Evolutionary conservation across 495 filamentous ascomycete species (phyloP), one percentile per base, ranked within the genome.

Genomic region (Aspergillus bertholletiae): DNA sequence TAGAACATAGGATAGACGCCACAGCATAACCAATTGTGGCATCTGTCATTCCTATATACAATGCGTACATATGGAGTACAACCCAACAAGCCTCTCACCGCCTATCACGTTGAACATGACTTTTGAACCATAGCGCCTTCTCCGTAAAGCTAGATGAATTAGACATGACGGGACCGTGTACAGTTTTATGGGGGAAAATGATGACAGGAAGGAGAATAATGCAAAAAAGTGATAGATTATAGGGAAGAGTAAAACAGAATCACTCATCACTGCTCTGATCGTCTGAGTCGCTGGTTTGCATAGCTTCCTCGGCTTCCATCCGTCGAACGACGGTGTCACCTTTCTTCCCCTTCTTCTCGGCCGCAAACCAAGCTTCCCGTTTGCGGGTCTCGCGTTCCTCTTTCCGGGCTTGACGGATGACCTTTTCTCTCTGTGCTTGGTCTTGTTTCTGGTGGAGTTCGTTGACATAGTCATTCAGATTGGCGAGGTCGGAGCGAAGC

Each of bases 361-460:
- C 74, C 15, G 73, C 71, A 49, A 78, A 71, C 74, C 74, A 78
- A 17, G 71, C 74, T 59, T 76, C 66, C 35, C 75, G 67, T 32
- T 62, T 64, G 32, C 67, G 67, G 5, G 60, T 58, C 44, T 72
- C 73, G 20, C 65, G 73, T 27, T 69, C 71, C 49, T 76, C 73
- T 49, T 74, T 76, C 55, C 67, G 71, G 49, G 72, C 74, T 57
- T 69, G 69, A 3, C 69, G 68, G 40, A 61, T 55, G 35, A 71
- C 55, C 53, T 69, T 74, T 34, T 73, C 66, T 32, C 53, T 61
- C 39, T 72, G 69, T 21, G 67, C 59, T 17, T 62, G 61, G 49
- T 69, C 71, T 56, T 74, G 71, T 51, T 71, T 75, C 47, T 65
- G 64, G 32, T 78, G 69, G 18, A 75, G 57, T 58, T 73, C 66